Evolutionary conservation across 139 green algal genomes (phyloP).

Genomic region (Yamagishiella unicocca): DNA sequence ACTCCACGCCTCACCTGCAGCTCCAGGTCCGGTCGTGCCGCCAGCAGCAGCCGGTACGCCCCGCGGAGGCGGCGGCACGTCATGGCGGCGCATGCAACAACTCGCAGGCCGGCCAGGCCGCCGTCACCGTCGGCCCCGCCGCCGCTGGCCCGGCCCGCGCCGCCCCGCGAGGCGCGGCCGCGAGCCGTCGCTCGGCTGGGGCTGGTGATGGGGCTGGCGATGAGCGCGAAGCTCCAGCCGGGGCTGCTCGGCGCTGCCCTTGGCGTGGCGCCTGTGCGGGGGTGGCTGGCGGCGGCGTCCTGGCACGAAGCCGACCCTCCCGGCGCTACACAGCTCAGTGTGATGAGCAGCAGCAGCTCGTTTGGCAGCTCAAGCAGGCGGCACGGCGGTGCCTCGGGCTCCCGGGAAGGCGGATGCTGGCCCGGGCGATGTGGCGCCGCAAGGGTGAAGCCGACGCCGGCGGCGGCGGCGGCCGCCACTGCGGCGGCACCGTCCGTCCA

Average conservation of each 20-base stretch:
- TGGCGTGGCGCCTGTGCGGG: neutral
- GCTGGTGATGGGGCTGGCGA: constrained; percentile 1
- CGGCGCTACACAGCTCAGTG: neutral
- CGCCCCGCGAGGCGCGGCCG: neutral
- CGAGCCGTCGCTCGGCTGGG: neutral
- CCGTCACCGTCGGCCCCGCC: neutral
- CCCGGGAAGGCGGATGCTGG: neutral
- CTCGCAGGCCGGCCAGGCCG: neutral
- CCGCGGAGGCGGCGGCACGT: constrained; percentile 22
- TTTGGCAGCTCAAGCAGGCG: constrained; percentile 35
- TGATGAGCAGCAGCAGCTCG: constrained; percentile 35
- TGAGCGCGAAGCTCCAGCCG: constrained; percentile 41
- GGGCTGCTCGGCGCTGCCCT: neutral
- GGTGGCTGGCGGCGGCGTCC: neutral
- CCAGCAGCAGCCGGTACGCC: constrained; percentile 24
- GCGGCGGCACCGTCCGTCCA: constrained; percentile 10
- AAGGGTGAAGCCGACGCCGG: too few relatives aligned
- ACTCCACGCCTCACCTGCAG: constrained; percentile 13
- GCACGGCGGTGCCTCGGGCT: neutral
- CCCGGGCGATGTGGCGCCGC: too few relatives aligned
- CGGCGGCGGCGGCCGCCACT: neutral
- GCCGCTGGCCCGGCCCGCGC: neutral
- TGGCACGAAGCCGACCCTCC: neutral
- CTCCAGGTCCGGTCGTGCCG: constrained; percentile 33
- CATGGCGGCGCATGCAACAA: constrained; percentile 14